Evolutionary conservation across 2,329 filamentous ascomycete species (phyloP), one percentile per base, ranked within the genome.

Genomic region (Dactylonectria estremocensis): DNA sequence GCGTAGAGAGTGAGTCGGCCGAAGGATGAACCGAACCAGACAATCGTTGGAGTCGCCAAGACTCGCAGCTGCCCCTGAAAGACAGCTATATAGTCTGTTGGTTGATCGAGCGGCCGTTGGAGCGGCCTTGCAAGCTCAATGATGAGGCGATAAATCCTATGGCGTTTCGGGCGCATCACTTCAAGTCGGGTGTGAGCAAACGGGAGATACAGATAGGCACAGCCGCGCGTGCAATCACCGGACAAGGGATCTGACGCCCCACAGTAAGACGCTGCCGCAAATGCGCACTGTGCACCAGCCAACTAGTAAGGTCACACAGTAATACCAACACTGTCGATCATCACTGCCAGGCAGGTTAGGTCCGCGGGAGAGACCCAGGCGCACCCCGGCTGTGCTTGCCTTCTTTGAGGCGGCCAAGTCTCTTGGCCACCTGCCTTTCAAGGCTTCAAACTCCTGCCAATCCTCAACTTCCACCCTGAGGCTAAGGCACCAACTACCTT

Each of bases 171-270:
- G 69, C 71, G 69, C 71, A 67, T 70, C 71, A 45, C 61, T 62
- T 67, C 49, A 58, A 50, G 55, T 64, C 24, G 24, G 24, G 4
- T 28, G 24, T 28, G 24, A 28, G 64, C 68, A 68, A 71, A 74
- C 53, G 65, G 65, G 64, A 68, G 64, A 64, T 67, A 62, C 62
- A 72, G 66, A 61, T 54, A 50, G 58, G 73, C 68, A 75, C 73
- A 75, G 72, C 72, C 74, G 74, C 74, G 67, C 66, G 70, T 71
- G 68, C 73, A 68, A 67, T 64, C 64, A 72, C 62, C 61, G 64
- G 57, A 55, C 65, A 71, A 58, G 73, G 73, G 31, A 43, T n/a
- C 40, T 54, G 63, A 53, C 58, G 68, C 61, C 68, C 72, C 74
- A 74, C 69, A 57, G 64, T 66, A 45, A 60, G 50, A 64, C 64